Base-by-base conservation (phyloP, 352 stramenopile species). In the Thraustochytrium striatum region DNA sequence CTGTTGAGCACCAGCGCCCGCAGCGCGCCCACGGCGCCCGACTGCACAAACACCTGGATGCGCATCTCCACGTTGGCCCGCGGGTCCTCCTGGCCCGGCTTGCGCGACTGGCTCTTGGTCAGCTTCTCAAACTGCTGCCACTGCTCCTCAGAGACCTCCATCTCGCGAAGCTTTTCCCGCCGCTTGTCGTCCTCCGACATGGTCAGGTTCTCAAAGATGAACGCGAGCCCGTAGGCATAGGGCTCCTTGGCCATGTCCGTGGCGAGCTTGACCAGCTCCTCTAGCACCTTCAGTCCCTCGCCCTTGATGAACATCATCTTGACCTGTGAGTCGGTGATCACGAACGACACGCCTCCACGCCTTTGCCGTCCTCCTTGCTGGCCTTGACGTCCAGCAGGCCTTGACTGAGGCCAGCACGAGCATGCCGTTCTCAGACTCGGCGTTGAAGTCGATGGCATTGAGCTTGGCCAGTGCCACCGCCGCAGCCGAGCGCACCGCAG, bases 41-140 rank as follows among this genome's bases (percentile, higher is more conserved):
- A 57, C 28, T 70, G 57, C 25, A 86, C 35, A 55, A 87, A 81
- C 25, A 30, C 39, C 16, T 69, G 50, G 13, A 94, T 90, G 21
- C 89, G 87, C 1, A 73, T 43, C 13, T 89, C 80, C 2, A 95
- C 88, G 9, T 87, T 83, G 11, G 95, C 91, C 1, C 87, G 84
- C 3, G 88, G 87, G 65, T 97, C 91, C 43, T 90, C 89, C 28
- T 97, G 89, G 58, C 93, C 89, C 33, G 93, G 92, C 57, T 98
- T 89, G 35, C 91, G 86, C 16, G 93, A 97, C 82, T 98, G 97
- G 72, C 96, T 91, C 70, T 94, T 93, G 25, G 94, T 85, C 57
- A 97, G 89, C 61, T 93, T 90, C 84, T 97, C 92, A 21, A 99
- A 86, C 84, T 99, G 89, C 87, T 99, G 94, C 84, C 98, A 99